These are phyloP conservation scores for Aspergillus arachidicola DNA, from an alignment of 2,329 filamentous ascomycete species.

Conservation along the genomic window DNA sequence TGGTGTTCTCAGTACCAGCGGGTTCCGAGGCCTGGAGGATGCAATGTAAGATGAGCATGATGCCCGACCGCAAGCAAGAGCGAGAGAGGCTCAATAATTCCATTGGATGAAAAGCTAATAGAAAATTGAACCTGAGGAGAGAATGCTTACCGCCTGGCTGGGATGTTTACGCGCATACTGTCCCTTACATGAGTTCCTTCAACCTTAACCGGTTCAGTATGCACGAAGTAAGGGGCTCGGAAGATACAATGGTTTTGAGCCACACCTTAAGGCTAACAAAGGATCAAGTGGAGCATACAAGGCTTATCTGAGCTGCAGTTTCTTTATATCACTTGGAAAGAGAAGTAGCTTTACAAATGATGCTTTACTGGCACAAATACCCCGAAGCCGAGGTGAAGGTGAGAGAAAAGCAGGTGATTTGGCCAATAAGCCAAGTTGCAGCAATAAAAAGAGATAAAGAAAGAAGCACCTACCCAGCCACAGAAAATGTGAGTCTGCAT, in stretches of 20 bases:
- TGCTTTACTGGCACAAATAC: neutral
- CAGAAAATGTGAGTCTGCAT: neutral
- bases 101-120: neutral
- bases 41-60: neutral
- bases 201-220: neutral
- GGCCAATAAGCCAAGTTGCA: neutral
- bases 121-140: neutral
- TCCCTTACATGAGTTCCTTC: neutral
- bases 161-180: neutral
- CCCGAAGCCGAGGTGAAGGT: neutral
- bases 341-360: neutral
- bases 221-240: neutral
- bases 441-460: neutral
- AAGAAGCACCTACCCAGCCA: neutral
- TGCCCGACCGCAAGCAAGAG: neutral
- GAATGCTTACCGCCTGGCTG: neutral
- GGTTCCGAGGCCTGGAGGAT: conserved; percentile 6
- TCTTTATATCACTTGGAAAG: neutral
- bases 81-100: neutral
- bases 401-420: neutral
- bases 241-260: neutral
- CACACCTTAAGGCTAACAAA: neutral
- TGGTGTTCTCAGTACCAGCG: conserved; percentile 1
- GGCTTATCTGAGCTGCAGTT: neutral
- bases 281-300: neutral